Evolutionary conservation across 805 yeast species (phyloP), one percentile per base, ranked within the genome.

Genomic region (Monosporozyma unispora): DNA sequence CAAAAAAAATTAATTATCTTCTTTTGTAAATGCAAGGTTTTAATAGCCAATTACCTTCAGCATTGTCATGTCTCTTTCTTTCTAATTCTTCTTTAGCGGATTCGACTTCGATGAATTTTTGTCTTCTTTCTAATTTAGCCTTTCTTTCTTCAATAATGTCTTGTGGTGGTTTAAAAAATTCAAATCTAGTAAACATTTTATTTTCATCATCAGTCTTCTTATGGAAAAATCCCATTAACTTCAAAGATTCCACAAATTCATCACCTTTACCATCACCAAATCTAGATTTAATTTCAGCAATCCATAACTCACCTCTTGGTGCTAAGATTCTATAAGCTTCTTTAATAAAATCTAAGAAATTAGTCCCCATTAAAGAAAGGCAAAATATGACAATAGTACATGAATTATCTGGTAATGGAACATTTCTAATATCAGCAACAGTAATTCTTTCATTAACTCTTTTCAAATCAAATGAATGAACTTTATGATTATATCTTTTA

Each of bases 21-120:
- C 95, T 78, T 66, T 93, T 93, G 68, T 93, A 93, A 52, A 93
- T 87, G 70, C 99, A 93, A 2, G 99, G 99, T 66, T 91, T 93
- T 56, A 93, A 73, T 51, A 91, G 70, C 95, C 96, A 87, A 59
- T 83, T 77, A 9, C 95, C 95, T 60, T 87, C 96, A 0, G 91
- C 82, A 2, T 58, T 61, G 50, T 70, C 67, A 10, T 63, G 59
- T 59, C 91, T 75, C 60, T 76, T 82, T 45, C 61, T 57, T 50
- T 79, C 80, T 29, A 84, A 69, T 50, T 77, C 71, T 54, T 82
- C 85, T 55, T 78, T 78, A 49, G 80, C 82, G 21, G 76, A 70
- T 48, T 83, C 88, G 29, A 74, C 75, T 59, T 87, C 96, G 44
- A 86, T 76, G 55, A 88, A 87, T 61, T 78, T 79, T 59, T 75